A percentile compares a stretch with the other conserved stretches of the same genome.
These are phyloP conservation scores for Rusavskia elegans DNA, from an alignment of 495 filamentous ascomycete species.

Conservation along the genomic window DNA sequence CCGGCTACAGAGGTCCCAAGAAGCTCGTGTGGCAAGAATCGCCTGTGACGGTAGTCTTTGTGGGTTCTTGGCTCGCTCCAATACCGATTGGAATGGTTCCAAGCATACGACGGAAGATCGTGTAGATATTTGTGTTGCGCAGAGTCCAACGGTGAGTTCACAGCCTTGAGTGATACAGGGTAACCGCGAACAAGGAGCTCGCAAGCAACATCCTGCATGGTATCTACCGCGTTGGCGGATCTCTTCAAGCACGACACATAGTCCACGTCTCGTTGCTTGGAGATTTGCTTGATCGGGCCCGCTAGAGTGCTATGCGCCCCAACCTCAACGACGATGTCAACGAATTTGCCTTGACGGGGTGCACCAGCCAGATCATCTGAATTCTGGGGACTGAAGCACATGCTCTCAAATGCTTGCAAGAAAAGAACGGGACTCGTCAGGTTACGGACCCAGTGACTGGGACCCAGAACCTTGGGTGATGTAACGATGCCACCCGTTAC, in stretches of 20 bases:
- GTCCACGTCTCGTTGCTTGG: neutral
- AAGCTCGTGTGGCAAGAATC: too few species aligned
- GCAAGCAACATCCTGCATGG: neutral
- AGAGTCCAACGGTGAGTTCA: neutral
- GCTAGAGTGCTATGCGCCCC: constrained; percentile 50
- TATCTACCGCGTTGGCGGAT: neutral
- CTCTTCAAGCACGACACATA: constrained; percentile 5
- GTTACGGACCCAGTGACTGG: too few species aligned
- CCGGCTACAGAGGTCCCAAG: too few species aligned
- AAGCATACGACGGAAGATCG: constrained; percentile 27
- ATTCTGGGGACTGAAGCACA: too few species aligned
- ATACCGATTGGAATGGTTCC: constrained; percentile 20
- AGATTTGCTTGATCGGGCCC: constrained; percentile 40
- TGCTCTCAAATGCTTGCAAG: too few species aligned
- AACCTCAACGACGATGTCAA: constrained; percentile 37
- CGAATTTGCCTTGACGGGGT: neutral
- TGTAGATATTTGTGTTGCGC: neutral
- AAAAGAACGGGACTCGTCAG: too few species aligned
- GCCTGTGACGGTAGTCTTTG: too few species aligned
- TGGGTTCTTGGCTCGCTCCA: constrained; percentile 24
- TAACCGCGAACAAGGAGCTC: constrained; percentile 10
- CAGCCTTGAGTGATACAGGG: neutral
- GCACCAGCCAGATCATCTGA: constrained; percentile 1
- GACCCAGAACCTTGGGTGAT: too few species aligned
- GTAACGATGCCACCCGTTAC: too few species aligned